These are phyloP conservation scores for Aspergillus leporis DNA, from an alignment of 495 filamentous ascomycete species.

Conservation along the genomic window DNA sequence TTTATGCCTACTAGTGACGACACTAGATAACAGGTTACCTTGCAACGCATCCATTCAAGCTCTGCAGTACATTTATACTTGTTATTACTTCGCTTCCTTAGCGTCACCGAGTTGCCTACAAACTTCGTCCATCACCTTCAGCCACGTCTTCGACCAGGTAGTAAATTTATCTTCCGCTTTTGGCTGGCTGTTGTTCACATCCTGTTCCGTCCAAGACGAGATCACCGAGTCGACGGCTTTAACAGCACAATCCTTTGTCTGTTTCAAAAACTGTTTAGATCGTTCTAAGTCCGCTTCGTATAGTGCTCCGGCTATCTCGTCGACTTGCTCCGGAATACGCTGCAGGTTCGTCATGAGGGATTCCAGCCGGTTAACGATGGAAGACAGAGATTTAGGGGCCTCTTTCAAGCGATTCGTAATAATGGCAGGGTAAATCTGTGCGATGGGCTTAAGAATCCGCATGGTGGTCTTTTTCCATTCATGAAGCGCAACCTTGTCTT, in stretches of 20 bases:
- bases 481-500: slow-evolving; percentile 32
- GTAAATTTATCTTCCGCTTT: slow-evolving; percentile 46
- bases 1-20: background rate
- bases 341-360: slow-evolving; percentile 34
- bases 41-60: background rate
- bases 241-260: slow-evolving; percentile 30
- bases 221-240: slow-evolving; percentile 29
- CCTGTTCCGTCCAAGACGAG: slow-evolving; percentile 25
- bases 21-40: background rate
- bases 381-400: slow-evolving; percentile 16
- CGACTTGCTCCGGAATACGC: slow-evolving; percentile 43
- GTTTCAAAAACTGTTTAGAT: slow-evolving; percentile 27
- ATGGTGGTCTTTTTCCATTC: slow-evolving; percentile 40
- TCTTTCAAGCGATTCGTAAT: slow-evolving; percentile 39
- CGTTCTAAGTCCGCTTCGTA: slow-evolving; percentile 43
- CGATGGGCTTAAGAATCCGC: slow-evolving; percentile 43
- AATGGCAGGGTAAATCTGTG: slow-evolving; percentile 44
- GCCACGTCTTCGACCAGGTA: slow-evolving; percentile 49
- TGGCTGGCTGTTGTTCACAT: slow-evolving; percentile 17
- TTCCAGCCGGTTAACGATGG: slow-evolving; percentile 29
- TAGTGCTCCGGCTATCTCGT: slow-evolving; percentile 50
- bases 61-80: background rate
- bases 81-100: background rate
- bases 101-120: slow-evolving; percentile 29
- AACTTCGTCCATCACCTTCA: slow-evolving; percentile 47